A percentile compares a stretch with the other conserved stretches of the same genome.
Conservation (phyloP, 2,329 filamentous ascomycete genomes). For the Metarhizium guizhouense region DNA sequence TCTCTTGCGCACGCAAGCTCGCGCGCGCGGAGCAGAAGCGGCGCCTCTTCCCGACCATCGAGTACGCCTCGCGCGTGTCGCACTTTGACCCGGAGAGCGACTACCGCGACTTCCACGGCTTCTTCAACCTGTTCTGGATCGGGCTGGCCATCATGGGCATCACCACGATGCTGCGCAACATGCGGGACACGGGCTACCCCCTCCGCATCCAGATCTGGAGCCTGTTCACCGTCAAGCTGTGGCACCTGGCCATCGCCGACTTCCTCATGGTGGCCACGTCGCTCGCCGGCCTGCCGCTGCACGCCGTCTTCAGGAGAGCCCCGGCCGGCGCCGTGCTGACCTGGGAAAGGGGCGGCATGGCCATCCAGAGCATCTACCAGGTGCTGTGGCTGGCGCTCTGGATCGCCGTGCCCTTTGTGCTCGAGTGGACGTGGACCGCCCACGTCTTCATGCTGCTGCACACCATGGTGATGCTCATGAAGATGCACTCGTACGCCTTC, state of each 20-base stretch:
- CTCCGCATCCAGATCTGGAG: constrained; percentile 81
- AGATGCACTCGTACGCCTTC: constrained; percentile 97
- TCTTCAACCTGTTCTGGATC: constrained; percentile 98
- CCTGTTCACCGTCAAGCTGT: constrained; percentile 79
- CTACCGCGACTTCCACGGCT: constrained; percentile 90
- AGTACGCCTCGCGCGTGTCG: constrained; percentile 83
- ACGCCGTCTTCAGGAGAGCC: constrained; percentile 53
- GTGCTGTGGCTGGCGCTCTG: constrained; percentile 70
- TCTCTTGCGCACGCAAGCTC: constrained; percentile 77
- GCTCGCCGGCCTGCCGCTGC: constrained; percentile 62
- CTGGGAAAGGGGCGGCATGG: constrained; percentile 72
- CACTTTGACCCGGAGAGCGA: constrained; percentile 92
- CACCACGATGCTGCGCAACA: constrained; percentile 84
- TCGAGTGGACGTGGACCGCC: constrained; percentile 93
- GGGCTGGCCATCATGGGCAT: constrained; percentile 94
- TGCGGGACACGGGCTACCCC: constrained; percentile 86
- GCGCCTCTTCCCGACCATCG: constrained; percentile 85
- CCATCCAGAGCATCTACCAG: constrained; percentile 77
- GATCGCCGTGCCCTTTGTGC: constrained; percentile 74
- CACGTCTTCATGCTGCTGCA: constrained; percentile 93
- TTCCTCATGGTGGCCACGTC: constrained; percentile 76
- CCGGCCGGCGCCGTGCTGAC: constrained; percentile 44
- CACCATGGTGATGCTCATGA: constrained; percentile 89
- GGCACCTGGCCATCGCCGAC: constrained; percentile 78
- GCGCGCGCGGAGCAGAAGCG: constrained; percentile 71